A percentile compares a stretch with the other conserved stretches of the same genome.
phyloP scores from a whole-genome alignment of 306 rosid species.

The Cicer judaicum region DNA sequence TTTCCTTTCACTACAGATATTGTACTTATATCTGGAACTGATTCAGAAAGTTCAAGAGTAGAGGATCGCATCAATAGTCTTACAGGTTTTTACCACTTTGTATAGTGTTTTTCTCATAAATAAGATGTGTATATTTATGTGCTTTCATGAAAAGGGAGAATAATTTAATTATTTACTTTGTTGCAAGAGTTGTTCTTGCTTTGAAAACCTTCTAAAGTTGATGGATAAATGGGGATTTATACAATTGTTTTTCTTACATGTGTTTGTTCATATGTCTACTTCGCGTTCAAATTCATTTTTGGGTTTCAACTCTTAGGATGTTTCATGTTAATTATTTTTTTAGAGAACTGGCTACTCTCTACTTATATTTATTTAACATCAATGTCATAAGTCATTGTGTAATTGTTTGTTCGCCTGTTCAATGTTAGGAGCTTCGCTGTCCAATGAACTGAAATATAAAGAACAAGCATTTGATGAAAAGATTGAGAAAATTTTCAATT shows the following conservation, averaged over 20 bases:
- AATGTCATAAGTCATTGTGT: slow-evolving; percentile 21
- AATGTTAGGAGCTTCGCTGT: slow-evolving; percentile 71
- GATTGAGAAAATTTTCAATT: slow-evolving; percentile 71
- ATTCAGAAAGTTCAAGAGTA: slow-evolving; percentile 56
- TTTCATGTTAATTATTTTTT: slow-evolving; percentile 20
- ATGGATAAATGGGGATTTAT: slow-evolving; percentile 34
- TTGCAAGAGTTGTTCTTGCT: slow-evolving; percentile 41
- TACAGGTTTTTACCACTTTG: slow-evolving; percentile 65
- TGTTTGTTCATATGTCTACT: slow-evolving; percentile 29
- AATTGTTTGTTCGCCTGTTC: slow-evolving; percentile 38
- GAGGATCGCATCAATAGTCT: slow-evolving; percentile 74
- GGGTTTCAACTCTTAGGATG: slow-evolving; percentile 37
- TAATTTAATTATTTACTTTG: slow-evolving; percentile 16
- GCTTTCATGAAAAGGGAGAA: slow-evolving; percentile 25
- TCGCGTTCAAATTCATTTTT: slow-evolving; percentile 31
- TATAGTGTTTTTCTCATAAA: slow-evolving; percentile 12
- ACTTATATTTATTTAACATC: slow-evolving; percentile 32
- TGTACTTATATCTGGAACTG: slow-evolving; percentile 75
- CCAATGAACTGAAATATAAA: slow-evolving; percentile 74
- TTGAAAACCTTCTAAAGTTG: slow-evolving; percentile 36
- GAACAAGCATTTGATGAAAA: slow-evolving; percentile 75
- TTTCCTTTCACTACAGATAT: slow-evolving; percentile 79
- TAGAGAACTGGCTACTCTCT: slow-evolving; percentile 20
- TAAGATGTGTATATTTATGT: slow-evolving; percentile 33
- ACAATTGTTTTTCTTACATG: slow-evolving; percentile 12